Evolutionary conservation across 2,329 filamentous ascomycete species (phyloP).

Genomic region (Penicillium sp.): DNA sequence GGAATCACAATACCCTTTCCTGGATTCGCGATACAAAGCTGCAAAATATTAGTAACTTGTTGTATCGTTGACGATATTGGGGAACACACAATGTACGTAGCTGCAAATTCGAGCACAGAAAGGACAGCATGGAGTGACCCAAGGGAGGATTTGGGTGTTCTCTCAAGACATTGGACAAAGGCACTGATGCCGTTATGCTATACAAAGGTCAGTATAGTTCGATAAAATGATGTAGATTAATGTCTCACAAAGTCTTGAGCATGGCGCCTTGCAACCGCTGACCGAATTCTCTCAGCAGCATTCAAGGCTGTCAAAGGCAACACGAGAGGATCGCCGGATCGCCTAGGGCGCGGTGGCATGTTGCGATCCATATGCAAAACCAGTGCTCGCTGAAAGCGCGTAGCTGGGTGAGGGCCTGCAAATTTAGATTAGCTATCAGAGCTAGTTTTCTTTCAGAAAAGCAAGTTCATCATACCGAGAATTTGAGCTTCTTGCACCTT

Average conservation of each 20-base stretch:
- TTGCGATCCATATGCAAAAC: conserved; percentile 1
- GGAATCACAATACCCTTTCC: conserved; percentile 12
- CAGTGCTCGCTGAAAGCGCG: conserved; percentile 4
- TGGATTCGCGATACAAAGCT: conserved; percentile 15
- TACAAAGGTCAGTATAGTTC: not conserved
- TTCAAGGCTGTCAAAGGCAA: not conserved
- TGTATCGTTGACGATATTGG: not conserved
- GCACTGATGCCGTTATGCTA: not conserved
- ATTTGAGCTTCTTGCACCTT: conserved; percentile 12
- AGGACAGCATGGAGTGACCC: conserved; percentile 10
- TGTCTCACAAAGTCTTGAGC: conserved; percentile 2
- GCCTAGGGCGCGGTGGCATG: not conserved
- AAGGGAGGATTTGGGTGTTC: not conserved
- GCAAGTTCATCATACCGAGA: conserved; percentile 4
- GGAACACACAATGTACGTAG: conserved; percentile 11
- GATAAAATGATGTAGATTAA: no score
- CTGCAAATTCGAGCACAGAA: conserved; percentile 15
- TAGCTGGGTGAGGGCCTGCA: conserved; percentile 1
- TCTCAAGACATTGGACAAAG: conserved; percentile 4
- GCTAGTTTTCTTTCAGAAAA: no score
- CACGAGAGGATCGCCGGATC: not conserved
- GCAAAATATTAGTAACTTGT: not conserved
- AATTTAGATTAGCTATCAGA: not conserved
- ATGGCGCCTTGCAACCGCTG: not conserved
- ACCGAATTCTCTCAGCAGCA: conserved; percentile 1